These are phyloP conservation scores for Dactylonectria estremocensis DNA, from an alignment of 2,329 filamentous ascomycete genomes.

Conservation along the genomic window DNA sequence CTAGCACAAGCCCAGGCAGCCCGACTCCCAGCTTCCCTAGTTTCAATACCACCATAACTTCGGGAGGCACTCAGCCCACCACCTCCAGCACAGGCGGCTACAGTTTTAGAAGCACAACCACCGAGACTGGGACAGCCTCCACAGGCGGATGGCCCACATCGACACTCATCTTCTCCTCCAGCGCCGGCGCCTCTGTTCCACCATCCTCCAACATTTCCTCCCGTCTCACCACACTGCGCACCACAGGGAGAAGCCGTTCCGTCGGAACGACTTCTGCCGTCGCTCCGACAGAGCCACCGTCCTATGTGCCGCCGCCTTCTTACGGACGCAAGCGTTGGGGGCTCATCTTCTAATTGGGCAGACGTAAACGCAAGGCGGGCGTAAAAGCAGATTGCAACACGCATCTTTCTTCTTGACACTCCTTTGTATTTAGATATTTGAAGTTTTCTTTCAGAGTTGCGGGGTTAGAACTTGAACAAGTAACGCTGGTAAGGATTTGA, in stretches of 20 bases:
- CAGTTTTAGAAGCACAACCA: slow-evolving; percentile 11
- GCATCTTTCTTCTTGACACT: slow-evolving; percentile 19
- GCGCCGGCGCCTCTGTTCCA: slow-evolving; percentile 28
- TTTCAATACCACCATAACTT: neutral
- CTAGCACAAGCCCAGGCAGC: neutral
- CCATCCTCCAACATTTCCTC: slow-evolving; percentile 6
- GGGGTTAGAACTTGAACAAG: slow-evolving; percentile 7
- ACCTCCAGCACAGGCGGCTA: slow-evolving; percentile 18
- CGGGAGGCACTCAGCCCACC: neutral
- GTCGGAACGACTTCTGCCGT: slow-evolving; percentile 11
- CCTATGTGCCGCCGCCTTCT: slow-evolving; percentile 36
- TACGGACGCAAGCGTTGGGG: slow-evolving; percentile 44
- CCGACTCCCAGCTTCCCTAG: neutral
- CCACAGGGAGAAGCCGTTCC: slow-evolving; percentile 34
- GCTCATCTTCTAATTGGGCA: slow-evolving; percentile 27
- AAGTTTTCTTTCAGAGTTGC: slow-evolving; percentile 8
- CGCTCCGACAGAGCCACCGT: slow-evolving; percentile 27
- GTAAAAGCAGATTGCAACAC: neutral
- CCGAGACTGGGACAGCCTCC: neutral
- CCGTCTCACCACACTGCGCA: slow-evolving; percentile 45
- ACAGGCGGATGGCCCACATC: slow-evolving; percentile 26
- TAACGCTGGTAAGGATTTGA: neutral
- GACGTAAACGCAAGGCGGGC: neutral
- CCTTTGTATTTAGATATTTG: slow-evolving; percentile 25
- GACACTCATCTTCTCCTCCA: slow-evolving; percentile 28